Evolutionary conservation across 2,329 filamentous ascomycete genomes (phyloP).

Genomic region (Juglanconis sp.): DNA sequence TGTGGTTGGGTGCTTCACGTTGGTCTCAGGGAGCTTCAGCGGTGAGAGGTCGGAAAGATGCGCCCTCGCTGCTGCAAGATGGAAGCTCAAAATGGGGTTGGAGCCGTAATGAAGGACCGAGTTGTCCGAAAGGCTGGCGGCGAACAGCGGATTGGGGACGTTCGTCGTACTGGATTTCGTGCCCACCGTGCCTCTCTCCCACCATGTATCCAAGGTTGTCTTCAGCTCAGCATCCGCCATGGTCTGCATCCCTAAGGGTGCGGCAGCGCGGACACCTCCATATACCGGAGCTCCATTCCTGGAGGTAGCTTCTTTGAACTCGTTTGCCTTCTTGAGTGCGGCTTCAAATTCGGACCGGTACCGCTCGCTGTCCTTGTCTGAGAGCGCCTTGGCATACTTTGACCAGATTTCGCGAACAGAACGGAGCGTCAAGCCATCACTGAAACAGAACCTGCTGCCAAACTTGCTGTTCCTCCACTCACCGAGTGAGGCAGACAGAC

Average conservation of each 20-base stretch:
- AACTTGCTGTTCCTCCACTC: conserved; percentile 46
- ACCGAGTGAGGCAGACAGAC: conserved; percentile 33
- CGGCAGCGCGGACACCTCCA: not conserved
- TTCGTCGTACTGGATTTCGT: conserved; percentile 2
- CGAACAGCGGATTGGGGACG: conserved; percentile 44
- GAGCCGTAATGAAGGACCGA: conserved; percentile 43
- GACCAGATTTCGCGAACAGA: conserved; percentile 40
- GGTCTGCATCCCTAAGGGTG: conserved; percentile 1
- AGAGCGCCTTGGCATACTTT: conserved; percentile 26
- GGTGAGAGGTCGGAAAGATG: conserved; percentile 37
- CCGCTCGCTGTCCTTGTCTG: conserved; percentile 14
- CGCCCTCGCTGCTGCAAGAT: conserved; percentile 48
- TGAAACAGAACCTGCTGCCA: conserved; percentile 25
- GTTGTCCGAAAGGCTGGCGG: conserved; percentile 30
- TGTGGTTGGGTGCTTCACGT: not conserved
- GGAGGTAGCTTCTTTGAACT: not conserved
- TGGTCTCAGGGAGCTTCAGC: conserved; percentile 25
- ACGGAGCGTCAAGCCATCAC: conserved; percentile 26
- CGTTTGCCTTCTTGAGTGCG: conserved; percentile 1
- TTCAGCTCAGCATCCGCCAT: not conserved
- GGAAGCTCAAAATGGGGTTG: conserved; percentile 54
- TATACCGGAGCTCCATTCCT: not conserved
- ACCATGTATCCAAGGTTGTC: not conserved
- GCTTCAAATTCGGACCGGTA: conserved; percentile 21
- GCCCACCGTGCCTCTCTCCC: conserved; percentile 9